Evolutionary conservation across 1,284 basidiomycete genomes (phyloP), one percentile per base, ranked within the genome.

Genomic region (Taiwanofungus camphoratus): DNA sequence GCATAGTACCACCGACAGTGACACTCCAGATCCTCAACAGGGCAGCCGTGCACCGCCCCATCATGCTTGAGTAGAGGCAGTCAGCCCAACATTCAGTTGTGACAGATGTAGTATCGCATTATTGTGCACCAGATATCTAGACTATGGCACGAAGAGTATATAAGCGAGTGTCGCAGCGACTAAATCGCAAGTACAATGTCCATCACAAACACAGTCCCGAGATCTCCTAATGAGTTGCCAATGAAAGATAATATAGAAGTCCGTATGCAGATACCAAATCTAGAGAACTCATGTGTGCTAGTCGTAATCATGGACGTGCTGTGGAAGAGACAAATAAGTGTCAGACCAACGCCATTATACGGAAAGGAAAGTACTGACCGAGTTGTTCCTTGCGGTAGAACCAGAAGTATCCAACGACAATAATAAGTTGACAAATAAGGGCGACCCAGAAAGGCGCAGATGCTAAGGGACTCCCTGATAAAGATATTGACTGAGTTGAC

Each of bases 341-440:
- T 46, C 3, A 49, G 44, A n/a, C 20, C 12, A 39, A 19, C 42
- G 16, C 19, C 11, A 33, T 9, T 22, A 42, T 18, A 19, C 22
- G 39, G n/a, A 9, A 19, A 9, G 23, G n/a, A n/a, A 22, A 43
- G 27, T 6, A 66, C 79, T 45, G 59, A 84, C 82, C 62, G 49
- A 90, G 76, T 60, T 90, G 87, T 63, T 90, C 87, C 67, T 88
- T 88, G 60, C 87, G 82, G 64, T 90, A 95, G 78, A 94, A 92
- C 86, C 87, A 87, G 71, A 93, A 92, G 70, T 94, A 95, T 18
- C 92, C 92, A 48, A 85, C 66, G 44, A 93, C 88, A 58, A 95
- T 92, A 50, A 92, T 63, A 45, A 94, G 59, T 60, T 89, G 87
- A 59, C 79, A 87, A 7, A 78, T 58, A 40, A 95, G 71, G 44